These are phyloP conservation scores for Hymenotorrendiella dingleyae DNA, from an alignment of 2,329 filamentous ascomycete genomes.

Conservation along the genomic window DNA sequence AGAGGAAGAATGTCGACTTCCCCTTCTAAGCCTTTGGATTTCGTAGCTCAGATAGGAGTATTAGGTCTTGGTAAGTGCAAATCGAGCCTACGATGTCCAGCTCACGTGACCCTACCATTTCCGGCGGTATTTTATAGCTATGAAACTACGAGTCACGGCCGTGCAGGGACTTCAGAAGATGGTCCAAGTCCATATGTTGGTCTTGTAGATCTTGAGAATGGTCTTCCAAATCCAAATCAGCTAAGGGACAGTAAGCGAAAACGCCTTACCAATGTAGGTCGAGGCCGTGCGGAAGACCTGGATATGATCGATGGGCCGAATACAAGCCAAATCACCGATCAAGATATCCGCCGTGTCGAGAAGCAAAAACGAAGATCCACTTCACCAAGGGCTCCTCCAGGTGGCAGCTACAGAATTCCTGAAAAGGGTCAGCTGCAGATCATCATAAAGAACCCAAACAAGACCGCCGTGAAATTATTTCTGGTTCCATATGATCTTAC, in stretches of 20 bases:
- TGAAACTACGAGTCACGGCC: slow-evolving; percentile 57
- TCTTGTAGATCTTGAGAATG: slow-evolving; percentile 83
- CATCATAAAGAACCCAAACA: slow-evolving; percentile 96
- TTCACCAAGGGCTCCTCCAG: slow-evolving; percentile 64
- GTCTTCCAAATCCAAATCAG: slow-evolving; percentile 50
- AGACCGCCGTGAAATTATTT: slow-evolving; percentile 95
- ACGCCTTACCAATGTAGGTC: slow-evolving; percentile 20
- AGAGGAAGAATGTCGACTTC: slow-evolving; percentile 94
- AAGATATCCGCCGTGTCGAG: slow-evolving; percentile 40
- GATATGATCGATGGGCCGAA: slow-evolving; percentile 19
- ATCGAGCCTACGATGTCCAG: slow-evolving; percentile 73
- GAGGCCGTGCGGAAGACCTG: slow-evolving; percentile 18
- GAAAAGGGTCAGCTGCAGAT: slow-evolving; percentile 93
- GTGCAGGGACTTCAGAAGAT: slow-evolving; percentile 60
- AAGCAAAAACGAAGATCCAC: slow-evolving; percentile 55
- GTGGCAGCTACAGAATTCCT: slow-evolving; percentile 89
- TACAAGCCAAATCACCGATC: slow-evolving; percentile 25
- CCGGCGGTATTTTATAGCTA: slow-evolving; percentile 97
- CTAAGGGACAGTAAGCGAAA: slow-evolving; percentile 36
- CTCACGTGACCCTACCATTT: slow-evolving; percentile 86
- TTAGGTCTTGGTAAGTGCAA: slow-evolving; percentile 87
- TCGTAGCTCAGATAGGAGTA: slow-evolving; percentile 91
- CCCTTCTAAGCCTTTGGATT: slow-evolving; percentile 86
- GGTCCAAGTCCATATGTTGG: slow-evolving; percentile 95
- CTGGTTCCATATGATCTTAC: slow-evolving; percentile 86